Evolutionary conservation across 2,329 filamentous ascomycete species (phyloP), one percentile per base, ranked within the genome.

Genomic region (Neurospora sp.): DNA sequence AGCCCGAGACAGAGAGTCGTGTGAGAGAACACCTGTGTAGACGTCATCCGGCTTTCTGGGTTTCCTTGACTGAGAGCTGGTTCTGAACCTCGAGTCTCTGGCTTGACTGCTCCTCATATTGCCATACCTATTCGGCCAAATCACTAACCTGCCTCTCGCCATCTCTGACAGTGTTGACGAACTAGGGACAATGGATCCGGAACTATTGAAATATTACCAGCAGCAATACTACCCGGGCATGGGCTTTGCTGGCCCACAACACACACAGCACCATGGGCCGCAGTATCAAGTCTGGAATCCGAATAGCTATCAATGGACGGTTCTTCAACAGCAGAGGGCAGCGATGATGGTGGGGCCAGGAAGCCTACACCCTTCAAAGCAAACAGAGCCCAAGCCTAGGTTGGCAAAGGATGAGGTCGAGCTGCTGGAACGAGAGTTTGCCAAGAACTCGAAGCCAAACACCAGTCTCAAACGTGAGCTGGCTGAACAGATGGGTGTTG

Each of bases 381-480:
- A 74, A 69, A 75, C 75, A 69, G 82, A 85, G 73, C 82, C 84
- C 12, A 86, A 86, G 75, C 83, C 85, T 28, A 80, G 85, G 39
- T 79, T 88, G 38, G 85, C 85, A 69, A 88, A 87, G 76, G 85
- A 87, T 67, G 86, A 88, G 76, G 86, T 88, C 8, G 85, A 87
- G 72, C 77, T 86, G 66, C 80, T 89, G 38, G 88, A 90, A 75
- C 81, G 83, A 40, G 86, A 89, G 76, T 90, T 89, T 73, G 82
- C 85, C 71, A 87, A 87, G 77, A 89, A 89, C 76, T 85, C 86
- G 72, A 90, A 90, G 78, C 88, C 88, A 10, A 88, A 85, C 68
- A 89, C 86, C 77, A 87, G 83, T 70, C 82, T 83, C 39, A 90
- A 90, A 78, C 87, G 87, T 72, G 83, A 84, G 68, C 82, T 89